Conservation (phyloP, 2,329 filamentous ascomycete genomes). For the Tolypocladium endophyticum region DNA sequence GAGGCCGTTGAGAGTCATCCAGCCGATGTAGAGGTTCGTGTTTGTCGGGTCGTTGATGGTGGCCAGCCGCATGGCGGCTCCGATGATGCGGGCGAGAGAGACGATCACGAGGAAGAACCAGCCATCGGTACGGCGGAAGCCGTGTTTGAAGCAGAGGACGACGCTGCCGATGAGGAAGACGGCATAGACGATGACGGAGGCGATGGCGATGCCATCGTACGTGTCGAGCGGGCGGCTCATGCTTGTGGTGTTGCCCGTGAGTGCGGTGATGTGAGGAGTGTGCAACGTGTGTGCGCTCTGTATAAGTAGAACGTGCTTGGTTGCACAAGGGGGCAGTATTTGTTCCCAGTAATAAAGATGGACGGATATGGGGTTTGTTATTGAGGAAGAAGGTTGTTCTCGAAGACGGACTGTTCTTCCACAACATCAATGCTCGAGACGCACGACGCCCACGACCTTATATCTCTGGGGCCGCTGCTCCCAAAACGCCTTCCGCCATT, state of each 20-base stretch:
- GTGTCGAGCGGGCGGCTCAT: constrained; percentile 12
- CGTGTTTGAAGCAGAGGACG: constrained; percentile 32
- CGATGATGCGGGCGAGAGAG: constrained; percentile 45
- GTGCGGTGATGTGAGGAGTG: not conserved
- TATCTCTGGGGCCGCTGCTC: not conserved
- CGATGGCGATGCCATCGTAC: constrained; percentile 21
- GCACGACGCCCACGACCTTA: not conserved
- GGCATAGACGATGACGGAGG: constrained; percentile 18
- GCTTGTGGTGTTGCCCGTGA: not conserved
- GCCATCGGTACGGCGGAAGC: constrained; percentile 48
- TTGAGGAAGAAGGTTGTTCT: not conserved
- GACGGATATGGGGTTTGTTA: not conserved
- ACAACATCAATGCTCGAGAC: not conserved
- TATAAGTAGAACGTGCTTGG: not conserved
- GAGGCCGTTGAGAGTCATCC: constrained; percentile 19
- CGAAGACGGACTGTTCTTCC: not conserved
- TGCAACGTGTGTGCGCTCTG: not conserved
- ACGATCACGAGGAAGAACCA: constrained; percentile 51
- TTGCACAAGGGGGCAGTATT: not conserved
- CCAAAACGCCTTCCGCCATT: not conserved
- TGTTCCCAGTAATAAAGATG: not conserved
- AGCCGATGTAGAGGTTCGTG: constrained; percentile 20
- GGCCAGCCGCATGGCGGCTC: constrained; percentile 32
- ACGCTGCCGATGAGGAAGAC: constrained; percentile 17
- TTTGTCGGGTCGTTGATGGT: constrained; percentile 40